Evolutionary conservation across 1,139 yeast species (phyloP), one percentile per base, ranked within the genome.

Genomic region (Nadsonia starkeyi-henricii): DNA sequence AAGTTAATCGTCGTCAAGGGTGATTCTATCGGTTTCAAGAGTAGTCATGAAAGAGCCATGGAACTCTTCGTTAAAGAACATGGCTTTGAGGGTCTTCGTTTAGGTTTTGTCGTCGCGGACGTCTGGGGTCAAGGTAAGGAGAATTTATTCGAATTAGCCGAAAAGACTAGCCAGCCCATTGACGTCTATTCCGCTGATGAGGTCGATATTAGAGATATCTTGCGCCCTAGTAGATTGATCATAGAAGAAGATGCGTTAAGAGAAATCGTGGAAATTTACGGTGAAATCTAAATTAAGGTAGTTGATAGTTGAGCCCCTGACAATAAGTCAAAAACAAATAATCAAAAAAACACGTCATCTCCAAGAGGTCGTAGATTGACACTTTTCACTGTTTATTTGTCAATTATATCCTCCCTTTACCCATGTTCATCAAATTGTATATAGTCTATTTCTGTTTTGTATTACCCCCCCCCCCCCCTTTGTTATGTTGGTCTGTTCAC

Each of bases 141-240:
- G 17, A 33, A 33, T n/a, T 15, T 33, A 33, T 33, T 33, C 12
- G 17, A 33, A 33, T 33, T 33, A 33, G 39, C 39, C 12, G 39
- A 33, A 9, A 33, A n/a, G 15, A 33, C 39, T 7, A 33, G 12
- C 15, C 15, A 33, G 12, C 76, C 75, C 58, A 76, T 85, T 45
- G 84, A 76, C 56, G 79, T 85, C 39, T 68, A 84, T 52, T 75
- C 79, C 54, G 81, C 83, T 63, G 95, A 86, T 57, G 84, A 81
- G 21, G 78, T 86, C 42, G 85, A 84, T 62, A 93, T 89, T 41
- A 78, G 91, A 66, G 95, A 88, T 61, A 62, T 89, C 50, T 75
- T 89, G 55, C 83, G 79, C 67, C 93, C 96, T 28, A 77, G 83
- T 59, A 75, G 85, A 53, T 70, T 89, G 52, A 77, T 78, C 58